phyloP scores from a whole-genome alignment of 352 stramenopile species.

The Thraustochytrium striatum region DNA sequence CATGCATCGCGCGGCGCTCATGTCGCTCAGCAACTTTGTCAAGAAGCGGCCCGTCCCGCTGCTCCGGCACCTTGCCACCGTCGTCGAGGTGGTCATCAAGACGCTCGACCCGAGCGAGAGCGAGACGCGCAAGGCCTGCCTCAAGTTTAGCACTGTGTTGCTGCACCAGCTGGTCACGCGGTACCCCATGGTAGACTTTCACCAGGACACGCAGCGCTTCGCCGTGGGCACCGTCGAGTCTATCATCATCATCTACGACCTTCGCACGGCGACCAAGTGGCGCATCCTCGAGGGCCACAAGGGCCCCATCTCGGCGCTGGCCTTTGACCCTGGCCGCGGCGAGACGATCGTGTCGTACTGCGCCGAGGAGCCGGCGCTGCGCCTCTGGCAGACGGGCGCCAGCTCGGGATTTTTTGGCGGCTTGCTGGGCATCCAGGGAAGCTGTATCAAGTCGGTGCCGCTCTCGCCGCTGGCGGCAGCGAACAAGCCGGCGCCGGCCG shows the following conservation, averaged over 20 bases:
- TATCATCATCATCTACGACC: slow-evolving; percentile 77
- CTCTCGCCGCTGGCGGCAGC: background rate
- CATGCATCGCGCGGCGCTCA: background rate
- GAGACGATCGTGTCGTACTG: slow-evolving; percentile 23
- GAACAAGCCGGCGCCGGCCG: background rate
- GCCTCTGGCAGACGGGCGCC: slow-evolving; percentile 35
- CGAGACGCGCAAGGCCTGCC: slow-evolving; percentile 68
- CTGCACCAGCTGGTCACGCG: slow-evolving; percentile 71
- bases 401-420: slow-evolving; percentile 16
- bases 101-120: slow-evolving; percentile 75
- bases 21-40: slow-evolving; percentile 53
- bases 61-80: slow-evolving; percentile 70
- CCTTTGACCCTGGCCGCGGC: slow-evolving; percentile 55
- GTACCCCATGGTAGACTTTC: slow-evolving; percentile 79
- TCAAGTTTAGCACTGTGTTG: slow-evolving; percentile 66
- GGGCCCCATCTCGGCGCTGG: slow-evolving; percentile 66
- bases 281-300: slow-evolving; percentile 72
- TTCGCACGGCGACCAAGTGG: slow-evolving; percentile 77
- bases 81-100: slow-evolving; percentile 76
- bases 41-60: slow-evolving; percentile 74
- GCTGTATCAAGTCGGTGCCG: background rate
- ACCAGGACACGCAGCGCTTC: slow-evolving; percentile 74
- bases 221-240: slow-evolving; percentile 76
- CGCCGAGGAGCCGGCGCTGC: slow-evolving; percentile 3
- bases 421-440: slow-evolving; percentile 26